Evolutionary conservation across 1,139 yeast species (phyloP), one percentile per base, ranked within the genome.

Genomic region (Keqinozyma sinolaborantium): DNA sequence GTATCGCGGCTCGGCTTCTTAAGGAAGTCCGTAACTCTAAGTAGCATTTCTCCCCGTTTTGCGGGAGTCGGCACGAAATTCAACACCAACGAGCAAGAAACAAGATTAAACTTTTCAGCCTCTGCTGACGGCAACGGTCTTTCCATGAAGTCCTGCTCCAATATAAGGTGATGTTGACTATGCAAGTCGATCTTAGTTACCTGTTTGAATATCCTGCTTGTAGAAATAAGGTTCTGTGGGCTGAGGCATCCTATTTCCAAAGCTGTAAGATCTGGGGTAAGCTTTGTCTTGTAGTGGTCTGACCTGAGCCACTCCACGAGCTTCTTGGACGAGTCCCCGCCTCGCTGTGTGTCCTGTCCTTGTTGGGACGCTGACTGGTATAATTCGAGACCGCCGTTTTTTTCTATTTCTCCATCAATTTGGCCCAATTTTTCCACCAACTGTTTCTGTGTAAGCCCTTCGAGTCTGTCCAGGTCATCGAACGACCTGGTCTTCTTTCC

Each of bases 321-420:
- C 38, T 75, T 62, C 44, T 82, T 84, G 1, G 95, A 87, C 0
- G 96, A 85, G 53, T 90, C 97, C 2, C 96, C 95, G 0, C 97
- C 97, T 40, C 97, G 59, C 29, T 70, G 70, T 1, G 59, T 57
- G 37, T 77, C 76, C 48, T 90, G 97, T 0, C 97, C 97, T 30
- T 80, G 77, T 1, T 84, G 75, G 1, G 96, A 86, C 0, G 97
- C 97, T n/a, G 70, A 61, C 48, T 90, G 97, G 52, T 90, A 90
- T 5, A 76, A 73, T 36, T 75, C 68, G 2, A 86, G 53, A 0
- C 95, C 95, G 2, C 95, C 95, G 31, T 78, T 61, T 31, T 59
- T 67, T 7, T 63, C 60, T 3, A 80, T 68, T 50, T 83, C 88
- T 2, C 69, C 69, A 45, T 78, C 83, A 7, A 80, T 78, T 41